These are phyloP conservation scores for Fraxinus albicans DNA, from an alignment of 305 asterid species.

Conservation along the genomic window DNA sequence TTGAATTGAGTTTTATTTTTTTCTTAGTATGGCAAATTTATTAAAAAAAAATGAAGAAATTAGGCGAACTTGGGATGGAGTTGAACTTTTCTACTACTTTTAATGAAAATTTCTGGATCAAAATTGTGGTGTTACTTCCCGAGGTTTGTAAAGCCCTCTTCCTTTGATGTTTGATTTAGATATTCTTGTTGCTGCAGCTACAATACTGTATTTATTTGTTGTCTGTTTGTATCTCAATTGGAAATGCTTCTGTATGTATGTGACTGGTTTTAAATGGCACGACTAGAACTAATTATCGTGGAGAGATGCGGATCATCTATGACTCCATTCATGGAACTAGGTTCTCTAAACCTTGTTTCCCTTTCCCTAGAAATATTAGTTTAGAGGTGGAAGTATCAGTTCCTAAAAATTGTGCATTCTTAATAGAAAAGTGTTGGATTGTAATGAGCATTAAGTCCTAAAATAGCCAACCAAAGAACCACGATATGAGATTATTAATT, in stretches of 20 bases:
- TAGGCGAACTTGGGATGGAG: not conserved
- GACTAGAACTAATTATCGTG: not conserved
- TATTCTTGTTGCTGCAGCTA: not conserved
- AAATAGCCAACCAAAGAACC: not conserved
- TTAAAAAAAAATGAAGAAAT: not conserved
- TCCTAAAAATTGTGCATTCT: not conserved
- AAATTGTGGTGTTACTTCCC: not conserved
- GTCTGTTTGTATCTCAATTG: not conserved
- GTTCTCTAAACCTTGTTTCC: not conserved
- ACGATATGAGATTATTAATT: not conserved
- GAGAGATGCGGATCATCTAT: not conserved
- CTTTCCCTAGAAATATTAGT: not conserved
- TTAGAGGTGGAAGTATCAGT: not conserved
- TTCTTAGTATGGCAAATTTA: not conserved
- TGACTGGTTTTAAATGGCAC: not conserved
- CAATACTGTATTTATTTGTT: not conserved
- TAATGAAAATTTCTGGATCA: not conserved
- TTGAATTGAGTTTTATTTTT: not conserved
- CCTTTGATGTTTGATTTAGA: not conserved
- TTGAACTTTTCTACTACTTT: not conserved
- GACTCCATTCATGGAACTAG: not conserved
- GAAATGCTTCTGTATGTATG: not conserved
- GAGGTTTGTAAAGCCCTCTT: not conserved
- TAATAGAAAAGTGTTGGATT: not conserved
- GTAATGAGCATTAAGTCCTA: not conserved